A percentile compares a stretch with the other conserved stretches of the same genome.
These are phyloP conservation scores for Stephanodiscus minutulus DNA, from an alignment of 108 stramenopile species.

Conservation along the genomic window DNA sequence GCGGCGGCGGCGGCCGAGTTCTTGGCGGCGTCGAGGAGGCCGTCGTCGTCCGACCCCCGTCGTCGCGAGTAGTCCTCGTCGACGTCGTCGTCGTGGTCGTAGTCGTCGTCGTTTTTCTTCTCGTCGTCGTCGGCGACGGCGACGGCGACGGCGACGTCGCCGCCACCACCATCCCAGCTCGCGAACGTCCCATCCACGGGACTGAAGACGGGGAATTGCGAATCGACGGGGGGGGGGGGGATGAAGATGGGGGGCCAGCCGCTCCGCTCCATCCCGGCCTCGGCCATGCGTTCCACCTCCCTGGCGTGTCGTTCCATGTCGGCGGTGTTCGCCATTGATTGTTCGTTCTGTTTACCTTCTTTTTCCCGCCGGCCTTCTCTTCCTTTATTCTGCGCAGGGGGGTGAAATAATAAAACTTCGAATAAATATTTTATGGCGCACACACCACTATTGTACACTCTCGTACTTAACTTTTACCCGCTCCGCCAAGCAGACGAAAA, in stretches of 20 bases:
- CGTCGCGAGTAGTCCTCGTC: conserved; percentile 9
- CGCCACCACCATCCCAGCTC: not conserved
- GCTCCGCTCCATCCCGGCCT: not conserved
- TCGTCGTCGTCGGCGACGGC: not conserved
- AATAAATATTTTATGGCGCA: no score
- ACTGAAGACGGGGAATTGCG: conserved; percentile 21
- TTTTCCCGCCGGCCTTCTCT: no score
- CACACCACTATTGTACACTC: no score
- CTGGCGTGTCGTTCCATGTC: conserved; percentile 12
- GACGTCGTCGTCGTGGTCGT: not conserved
- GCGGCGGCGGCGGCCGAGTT: not conserved
- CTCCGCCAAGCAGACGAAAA: no score
- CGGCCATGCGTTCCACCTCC: not conserved
- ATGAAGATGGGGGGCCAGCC: not conserved
- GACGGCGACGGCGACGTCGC: not conserved
- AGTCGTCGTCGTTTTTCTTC: not conserved
- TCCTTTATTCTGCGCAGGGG: no score
- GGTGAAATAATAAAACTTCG: no score
- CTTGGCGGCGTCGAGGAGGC: not conserved
- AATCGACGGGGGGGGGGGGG: not conserved
- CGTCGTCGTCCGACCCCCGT: not conserved
- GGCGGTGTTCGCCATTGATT: conserved; percentile 1
- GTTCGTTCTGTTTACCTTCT: no score
- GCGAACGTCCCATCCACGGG: conserved; percentile 25
- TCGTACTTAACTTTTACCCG: no score